A percentile compares a stretch with the other conserved stretches of the same genome.
phyloP scores from a whole-genome alignment of 2,329 filamentous ascomycete species.

The Fusarium keratoplasticum region DNA sequence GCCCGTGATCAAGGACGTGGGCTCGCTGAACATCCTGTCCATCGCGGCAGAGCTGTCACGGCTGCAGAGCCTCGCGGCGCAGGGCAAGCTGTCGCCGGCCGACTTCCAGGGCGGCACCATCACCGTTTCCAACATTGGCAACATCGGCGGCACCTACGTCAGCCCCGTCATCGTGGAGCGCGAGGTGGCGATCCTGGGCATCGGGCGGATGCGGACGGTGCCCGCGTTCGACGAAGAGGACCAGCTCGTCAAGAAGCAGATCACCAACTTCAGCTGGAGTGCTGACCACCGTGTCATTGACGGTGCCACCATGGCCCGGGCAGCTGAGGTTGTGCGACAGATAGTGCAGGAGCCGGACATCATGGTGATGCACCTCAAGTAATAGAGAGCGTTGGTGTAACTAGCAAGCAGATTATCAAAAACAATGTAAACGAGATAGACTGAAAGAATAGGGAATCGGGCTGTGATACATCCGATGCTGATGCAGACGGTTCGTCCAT shows the following conservation, averaged over 20 bases:
- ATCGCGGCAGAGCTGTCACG: slow-evolving; percentile 82
- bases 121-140: slow-evolving; percentile 96
- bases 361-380: slow-evolving; percentile 87
- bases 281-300: slow-evolving; percentile 95
- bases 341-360: slow-evolving; percentile 86
- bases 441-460: neutral
- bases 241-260: slow-evolving; percentile 77
- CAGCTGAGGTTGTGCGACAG: slow-evolving; percentile 81
- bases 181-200: slow-evolving; percentile 91
- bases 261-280: slow-evolving; percentile 95
- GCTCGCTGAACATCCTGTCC: slow-evolving; percentile 77
- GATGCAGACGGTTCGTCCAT: neutral
- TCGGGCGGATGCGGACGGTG: slow-evolving; percentile 83
- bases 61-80: slow-evolving; percentile 77
- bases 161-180: slow-evolving; percentile 90
- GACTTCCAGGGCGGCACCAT: slow-evolving; percentile 92
- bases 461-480: slow-evolving; percentile 2
- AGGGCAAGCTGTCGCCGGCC: slow-evolving; percentile 78
- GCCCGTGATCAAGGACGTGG: slow-evolving; percentile 89
- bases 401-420: slow-evolving; percentile 16
- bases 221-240: slow-evolving; percentile 78
- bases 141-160: slow-evolving; percentile 91
- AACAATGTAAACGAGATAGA: neutral
- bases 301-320: slow-evolving; percentile 92
- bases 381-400: slow-evolving; percentile 42